A percentile compares a stretch with the other conserved stretches of the same genome.
Conservation (phyloP, 1,284 basidiomycete genomes). For the Anthracocystis walkeri region DNA sequence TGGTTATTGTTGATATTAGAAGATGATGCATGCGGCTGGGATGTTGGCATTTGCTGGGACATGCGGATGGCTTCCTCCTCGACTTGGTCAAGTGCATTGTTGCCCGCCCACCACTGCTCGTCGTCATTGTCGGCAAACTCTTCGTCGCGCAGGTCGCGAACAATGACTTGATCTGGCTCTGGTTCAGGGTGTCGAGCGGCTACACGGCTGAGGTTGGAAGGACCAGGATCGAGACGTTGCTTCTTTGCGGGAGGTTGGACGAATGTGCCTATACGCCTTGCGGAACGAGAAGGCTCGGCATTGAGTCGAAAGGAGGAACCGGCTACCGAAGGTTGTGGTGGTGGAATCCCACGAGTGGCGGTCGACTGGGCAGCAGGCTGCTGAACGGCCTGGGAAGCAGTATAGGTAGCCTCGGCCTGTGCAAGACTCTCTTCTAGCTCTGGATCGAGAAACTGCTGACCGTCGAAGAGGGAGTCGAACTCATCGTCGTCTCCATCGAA, state of each 20-base stretch:
- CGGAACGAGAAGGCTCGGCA: conserved; percentile 6
- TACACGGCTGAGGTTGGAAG: conserved; percentile 21
- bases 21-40: conserved; percentile 13
- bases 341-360: background rate
- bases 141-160: conserved; percentile 36
- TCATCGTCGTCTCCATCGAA: conserved; percentile 31
- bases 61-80: conserved; percentile 51
- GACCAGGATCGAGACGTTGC: conserved; percentile 33
- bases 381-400: conserved; percentile 38
- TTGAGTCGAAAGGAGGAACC: conserved; percentile 20
- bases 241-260: conserved; percentile 37
- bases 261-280: conserved; percentile 32
- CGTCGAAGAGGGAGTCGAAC: conserved; percentile 49
- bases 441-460: conserved; percentile 35
- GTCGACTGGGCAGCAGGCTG: background rate
- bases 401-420: conserved; percentile 42
- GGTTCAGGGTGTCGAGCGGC: conserved; percentile 11
- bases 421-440: conserved; percentile 50
- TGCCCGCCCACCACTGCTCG: conserved; percentile 46
- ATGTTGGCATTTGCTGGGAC: conserved; percentile 42
- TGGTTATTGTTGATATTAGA: background rate
- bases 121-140: conserved; percentile 44
- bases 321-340: background rate
- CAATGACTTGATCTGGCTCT: conserved; percentile 42
- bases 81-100: conserved; percentile 43